Base-by-base conservation (phyloP, 805 yeast species). In the Grigorovia transvaalensis region DNA sequence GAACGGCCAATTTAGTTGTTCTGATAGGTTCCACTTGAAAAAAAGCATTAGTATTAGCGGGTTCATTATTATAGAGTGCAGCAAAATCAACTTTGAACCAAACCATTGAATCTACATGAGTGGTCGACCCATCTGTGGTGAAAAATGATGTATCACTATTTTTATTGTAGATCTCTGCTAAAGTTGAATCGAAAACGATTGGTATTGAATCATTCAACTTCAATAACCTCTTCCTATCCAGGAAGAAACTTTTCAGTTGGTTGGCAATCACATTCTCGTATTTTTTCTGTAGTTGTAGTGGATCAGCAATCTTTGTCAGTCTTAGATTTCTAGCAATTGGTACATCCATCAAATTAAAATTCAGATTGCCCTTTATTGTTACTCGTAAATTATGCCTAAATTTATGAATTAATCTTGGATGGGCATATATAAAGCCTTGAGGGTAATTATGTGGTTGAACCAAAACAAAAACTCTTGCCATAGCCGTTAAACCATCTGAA, bases 11-110 rank as follows among this genome's bases (percentile, higher is more conserved):
- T 45, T 82, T 74, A 0, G 96, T 86, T 53, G 76, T 77, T 0
- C 72, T 42, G 7, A 11, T 17, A n/a, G 95, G 82, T 64, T 85
- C 89, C 40, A 90, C 76, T 0, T 81, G 62, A 57, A 40, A 50
- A 13, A 30, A 4, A 11, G 69, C 84, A 58, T 80, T 84, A 5
- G 47, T 50, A 17, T 44, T 46, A n/a, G 15, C 41, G 17, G 33
- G 9, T 13, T 46, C 45, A 15, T 33, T 29, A 13, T 20, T 19
- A 5, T 70, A 60, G 4, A 38, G 17, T 9, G 2, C 8, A 13
- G 17, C 42, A 7, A n/a, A 13, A 4, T 77, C 83, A 1, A 91
- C 77, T 57, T 78, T 79, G 67, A 89, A 91, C 96, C 96, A 91
- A 0, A 89, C 95, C 18, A 90, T 76, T 0, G 79, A 72, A 62